These are phyloP conservation scores for Groenewaldozyma auringiensis DNA, from an alignment of 1,139 yeast species.

Conservation along the genomic window DNA sequence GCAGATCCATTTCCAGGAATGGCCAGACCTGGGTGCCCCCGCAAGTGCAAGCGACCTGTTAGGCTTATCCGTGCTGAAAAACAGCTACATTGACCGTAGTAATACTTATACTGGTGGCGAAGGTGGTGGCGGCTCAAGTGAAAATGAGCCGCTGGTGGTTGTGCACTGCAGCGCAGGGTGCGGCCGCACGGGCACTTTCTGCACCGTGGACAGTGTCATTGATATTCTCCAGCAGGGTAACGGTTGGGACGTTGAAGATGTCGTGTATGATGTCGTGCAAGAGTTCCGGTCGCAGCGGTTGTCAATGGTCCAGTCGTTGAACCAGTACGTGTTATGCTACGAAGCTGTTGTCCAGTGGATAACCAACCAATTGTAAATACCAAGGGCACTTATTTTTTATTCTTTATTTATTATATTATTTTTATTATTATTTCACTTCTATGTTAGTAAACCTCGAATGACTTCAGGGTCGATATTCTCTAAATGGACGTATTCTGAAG, in stretches of 20 bases:
- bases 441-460: not conserved
- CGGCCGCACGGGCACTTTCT: slow-evolving; percentile 84
- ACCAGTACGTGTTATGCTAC: slow-evolving; percentile 68
- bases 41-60: slow-evolving; percentile 45
- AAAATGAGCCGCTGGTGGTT: slow-evolving; percentile 35
- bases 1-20: slow-evolving; percentile 63
- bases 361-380: not conserved
- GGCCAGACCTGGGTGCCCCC: slow-evolving; percentile 83
- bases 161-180: slow-evolving; percentile 92
- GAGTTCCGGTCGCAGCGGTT: slow-evolving; percentile 63
- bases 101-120: not conserved
- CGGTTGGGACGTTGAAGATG: slow-evolving; percentile 33
- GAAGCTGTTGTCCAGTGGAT: slow-evolving; percentile 39
- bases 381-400: slow-evolving; percentile 8
- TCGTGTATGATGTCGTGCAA: slow-evolving; percentile 48
- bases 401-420: not conserved
- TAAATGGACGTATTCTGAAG: not conserved
- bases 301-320: slow-evolving; percentile 75
- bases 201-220: slow-evolving; percentile 61
- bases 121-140: too few relatives aligned
- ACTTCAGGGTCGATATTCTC: not conserved
- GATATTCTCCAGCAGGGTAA: slow-evolving; percentile 34
- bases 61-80: slow-evolving; percentile 45
- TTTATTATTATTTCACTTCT: not conserved
- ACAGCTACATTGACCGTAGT: slow-evolving; percentile 15